phyloP scores from a whole-genome alignment of 306 rosid species.

The Pueraria montana region DNA sequence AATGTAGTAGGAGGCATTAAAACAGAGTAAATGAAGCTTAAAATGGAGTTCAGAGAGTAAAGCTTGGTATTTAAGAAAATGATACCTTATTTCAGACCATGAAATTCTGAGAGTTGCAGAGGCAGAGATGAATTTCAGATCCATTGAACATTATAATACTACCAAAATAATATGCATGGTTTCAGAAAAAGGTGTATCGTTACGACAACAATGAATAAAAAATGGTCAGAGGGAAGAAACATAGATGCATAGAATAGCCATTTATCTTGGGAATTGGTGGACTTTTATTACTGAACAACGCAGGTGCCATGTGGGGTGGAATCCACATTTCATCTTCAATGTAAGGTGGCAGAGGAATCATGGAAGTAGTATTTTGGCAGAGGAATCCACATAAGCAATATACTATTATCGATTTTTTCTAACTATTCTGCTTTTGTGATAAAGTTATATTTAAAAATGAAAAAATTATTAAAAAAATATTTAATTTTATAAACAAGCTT shows the following conservation, averaged over 20 bases:
- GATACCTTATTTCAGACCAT: slow-evolving; percentile 58
- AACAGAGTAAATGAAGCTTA: slow-evolving; percentile 38
- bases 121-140: slow-evolving; percentile 63
- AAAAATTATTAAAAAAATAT: too few relatives aligned
- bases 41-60: slow-evolving; percentile 50
- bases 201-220: slow-evolving; percentile 40
- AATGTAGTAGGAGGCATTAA: slow-evolving; percentile 8
- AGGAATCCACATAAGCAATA: slow-evolving; percentile 16
- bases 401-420: not conserved
- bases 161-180: slow-evolving; percentile 49
- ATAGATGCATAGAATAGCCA: slow-evolving; percentile 39
- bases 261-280: slow-evolving; percentile 61
- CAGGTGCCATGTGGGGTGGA: slow-evolving; percentile 64
- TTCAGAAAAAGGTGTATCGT: slow-evolving; percentile 49
- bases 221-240: slow-evolving; percentile 17
- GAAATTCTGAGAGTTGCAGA: slow-evolving; percentile 72
- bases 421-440: not conserved
- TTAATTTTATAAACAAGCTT: too few relatives aligned
- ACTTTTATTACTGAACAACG: slow-evolving; percentile 47
- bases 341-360: slow-evolving; percentile 58
- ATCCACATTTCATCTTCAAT: slow-evolving; percentile 48
- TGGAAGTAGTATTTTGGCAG: slow-evolving; percentile 46
- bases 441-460: too few relatives aligned
- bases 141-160: slow-evolving; percentile 56
- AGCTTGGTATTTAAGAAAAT: slow-evolving; percentile 47